phyloP scores from a whole-genome alignment of 306 rosid species.

The Quercus variabilis region DNA sequence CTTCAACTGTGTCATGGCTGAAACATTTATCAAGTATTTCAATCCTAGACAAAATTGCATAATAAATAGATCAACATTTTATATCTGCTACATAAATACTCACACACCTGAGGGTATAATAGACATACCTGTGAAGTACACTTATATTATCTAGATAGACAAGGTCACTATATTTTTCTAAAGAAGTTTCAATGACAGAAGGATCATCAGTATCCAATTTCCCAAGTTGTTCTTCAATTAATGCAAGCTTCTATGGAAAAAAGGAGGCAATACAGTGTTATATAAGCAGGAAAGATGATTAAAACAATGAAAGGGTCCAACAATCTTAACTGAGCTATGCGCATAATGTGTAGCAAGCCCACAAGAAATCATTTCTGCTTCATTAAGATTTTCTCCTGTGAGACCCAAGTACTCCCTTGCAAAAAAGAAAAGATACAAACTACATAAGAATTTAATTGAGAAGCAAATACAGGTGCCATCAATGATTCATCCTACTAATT shows the following conservation, averaged over 20 bases:
- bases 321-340: slow-evolving; percentile 10
- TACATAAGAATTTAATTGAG: slow-evolving; percentile 6
- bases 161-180: slow-evolving; percentile 72
- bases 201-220: slow-evolving; percentile 87
- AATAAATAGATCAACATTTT: not conserved
- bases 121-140: slow-evolving; percentile 59
- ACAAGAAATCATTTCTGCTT: slow-evolving; percentile 77
- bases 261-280: slow-evolving; percentile 29
- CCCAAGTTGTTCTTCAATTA: slow-evolving; percentile 74
- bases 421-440: slow-evolving; percentile 19
- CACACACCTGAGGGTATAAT: too few species aligned
- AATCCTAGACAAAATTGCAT: slow-evolving; percentile 45
- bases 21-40: slow-evolving; percentile 78
- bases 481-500: not conserved
- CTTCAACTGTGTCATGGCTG: slow-evolving; percentile 77
- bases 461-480: not conserved
- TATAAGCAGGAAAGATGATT: too few species aligned
- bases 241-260: slow-evolving; percentile 58
- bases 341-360: slow-evolving; percentile 93
- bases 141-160: slow-evolving; percentile 48
- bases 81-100: too few species aligned
- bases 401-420: slow-evolving; percentile 93
- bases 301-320: too few species aligned
- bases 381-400: slow-evolving; percentile 77
- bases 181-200: slow-evolving; percentile 72